phyloP scores from a whole-genome alignment of 805 yeast species.

The Wickerhamia fluorescens region DNA sequence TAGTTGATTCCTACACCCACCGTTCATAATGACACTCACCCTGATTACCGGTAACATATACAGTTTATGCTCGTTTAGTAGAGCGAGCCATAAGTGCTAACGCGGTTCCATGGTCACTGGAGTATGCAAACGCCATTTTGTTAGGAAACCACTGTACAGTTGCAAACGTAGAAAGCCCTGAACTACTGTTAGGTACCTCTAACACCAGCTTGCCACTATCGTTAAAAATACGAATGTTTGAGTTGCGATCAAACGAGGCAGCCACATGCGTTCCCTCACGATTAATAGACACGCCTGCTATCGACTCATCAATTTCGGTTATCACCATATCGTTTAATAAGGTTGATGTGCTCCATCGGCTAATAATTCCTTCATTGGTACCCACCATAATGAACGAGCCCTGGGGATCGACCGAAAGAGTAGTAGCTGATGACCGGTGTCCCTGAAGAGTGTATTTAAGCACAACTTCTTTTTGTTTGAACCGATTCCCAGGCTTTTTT shows the following conservation, averaged over 20 bases:
- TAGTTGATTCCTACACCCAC: no score
- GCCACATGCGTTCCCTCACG: constrained; percentile 43
- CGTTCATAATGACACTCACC: no score
- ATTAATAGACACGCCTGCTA: constrained; percentile 32
- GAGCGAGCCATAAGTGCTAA: constrained; percentile 21
- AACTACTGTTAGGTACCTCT: constrained; percentile 22
- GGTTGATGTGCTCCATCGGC: constrained; percentile 40
- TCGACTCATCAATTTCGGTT: constrained; percentile 36
- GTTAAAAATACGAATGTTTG: no score
- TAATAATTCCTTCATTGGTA: constrained; percentile 49
- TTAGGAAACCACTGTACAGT: constrained; percentile 29
- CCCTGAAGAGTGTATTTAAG: constrained; percentile 20
- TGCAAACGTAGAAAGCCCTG: constrained; percentile 22
- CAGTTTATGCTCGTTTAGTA: no score
- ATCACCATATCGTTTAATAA: constrained; percentile 31
- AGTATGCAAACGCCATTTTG: constrained; percentile 22
- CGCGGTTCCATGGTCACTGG: constrained; percentile 24
- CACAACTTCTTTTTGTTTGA: constrained; percentile 3
- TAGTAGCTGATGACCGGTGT: constrained; percentile 46
- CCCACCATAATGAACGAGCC: constrained; percentile 49
- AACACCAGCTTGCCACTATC: constrained; percentile 20
- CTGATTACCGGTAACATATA: no score
- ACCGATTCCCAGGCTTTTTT: constrained; percentile 3
- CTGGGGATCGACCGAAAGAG: constrained; percentile 43
- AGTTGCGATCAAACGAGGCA: no score